Conservation (phyloP, 148 eudicot species). For the Polygonum maritimum region DNA sequence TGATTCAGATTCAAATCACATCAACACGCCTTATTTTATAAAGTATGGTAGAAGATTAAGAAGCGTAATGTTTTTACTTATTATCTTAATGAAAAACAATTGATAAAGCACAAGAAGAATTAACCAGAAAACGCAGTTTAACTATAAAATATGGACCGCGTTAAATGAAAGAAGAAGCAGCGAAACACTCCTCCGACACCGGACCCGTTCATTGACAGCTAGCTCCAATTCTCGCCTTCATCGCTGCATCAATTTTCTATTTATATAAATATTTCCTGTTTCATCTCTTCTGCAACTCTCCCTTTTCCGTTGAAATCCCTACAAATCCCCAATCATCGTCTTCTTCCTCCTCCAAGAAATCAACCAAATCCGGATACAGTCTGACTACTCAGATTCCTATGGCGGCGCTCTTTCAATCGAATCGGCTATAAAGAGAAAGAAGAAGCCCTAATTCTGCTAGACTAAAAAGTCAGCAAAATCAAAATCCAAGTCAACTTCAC, state of each 20-base stretch:
- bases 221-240: not conserved
- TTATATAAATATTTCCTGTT: not conserved
- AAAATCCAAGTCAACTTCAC: not conserved
- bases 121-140: too few species aligned
- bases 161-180: not conserved
- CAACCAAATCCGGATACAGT: not conserved
- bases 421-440: not conserved
- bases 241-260: too few species aligned
- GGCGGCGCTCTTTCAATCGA: not conserved
- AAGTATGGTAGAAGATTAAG: too few species aligned
- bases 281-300: not conserved
- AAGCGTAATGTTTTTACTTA: too few species aligned
- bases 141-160: not conserved
- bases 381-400: not conserved
- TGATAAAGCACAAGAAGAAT: too few species aligned
- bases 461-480: not conserved
- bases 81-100: too few species aligned
- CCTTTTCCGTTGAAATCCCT: not conserved
- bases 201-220: slow-evolving; percentile 6
- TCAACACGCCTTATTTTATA: too few species aligned
- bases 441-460: not conserved
- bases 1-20: too few species aligned
- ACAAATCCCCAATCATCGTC: not conserved
- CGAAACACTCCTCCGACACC: not conserved
- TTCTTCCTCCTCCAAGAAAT: not conserved